These are phyloP conservation scores for Candida taoyuanica DNA, from an alignment of 805 yeast genomes.

Conservation along the genomic window DNA sequence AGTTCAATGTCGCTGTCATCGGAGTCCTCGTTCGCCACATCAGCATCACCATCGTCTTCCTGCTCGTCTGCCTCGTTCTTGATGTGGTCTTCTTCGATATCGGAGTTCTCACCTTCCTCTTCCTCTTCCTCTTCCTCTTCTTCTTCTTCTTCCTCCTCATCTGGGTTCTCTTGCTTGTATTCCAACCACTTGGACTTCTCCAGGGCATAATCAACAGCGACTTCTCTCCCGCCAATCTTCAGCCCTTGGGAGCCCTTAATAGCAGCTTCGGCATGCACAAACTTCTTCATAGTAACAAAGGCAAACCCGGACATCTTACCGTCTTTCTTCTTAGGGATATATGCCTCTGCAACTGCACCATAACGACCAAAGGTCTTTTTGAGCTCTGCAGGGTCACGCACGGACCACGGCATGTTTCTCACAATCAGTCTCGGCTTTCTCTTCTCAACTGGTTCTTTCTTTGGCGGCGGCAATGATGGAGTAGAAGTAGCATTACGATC, in stretches of 20 bases:
- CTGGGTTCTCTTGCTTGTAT: slow-evolving; percentile 41
- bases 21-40: slow-evolving; percentile 25
- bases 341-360: slow-evolving; percentile 86
- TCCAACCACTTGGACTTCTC: slow-evolving; percentile 82
- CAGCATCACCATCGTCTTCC: slow-evolving; percentile 26
- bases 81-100: slow-evolving; percentile 19
- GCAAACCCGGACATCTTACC: slow-evolving; percentile 95
- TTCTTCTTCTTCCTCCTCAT: slow-evolving; percentile 37
- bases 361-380: slow-evolving; percentile 65
- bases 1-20: slow-evolving; percentile 27
- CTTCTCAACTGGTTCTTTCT: slow-evolving; percentile 49
- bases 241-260: slow-evolving; percentile 69
- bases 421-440: slow-evolving; percentile 84
- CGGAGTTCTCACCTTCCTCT: slow-evolving; percentile 26
- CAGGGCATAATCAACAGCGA: slow-evolving; percentile 90
- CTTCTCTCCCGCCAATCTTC: slow-evolving; percentile 83
- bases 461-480: neutral
- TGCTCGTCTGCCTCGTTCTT: slow-evolving; percentile 20
- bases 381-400: slow-evolving; percentile 70
- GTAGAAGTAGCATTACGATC: slow-evolving; percentile 44
- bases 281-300: slow-evolving; percentile 83
- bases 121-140: slow-evolving; percentile 33
- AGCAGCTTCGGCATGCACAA: slow-evolving; percentile 73
- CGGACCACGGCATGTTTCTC: slow-evolving; percentile 95
- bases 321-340: slow-evolving; percentile 81